Evolutionary conservation across 225 moss, liverwort and hornwort species (phyloP).

Genomic region (Rhytidiadelphus loreus): DNA sequence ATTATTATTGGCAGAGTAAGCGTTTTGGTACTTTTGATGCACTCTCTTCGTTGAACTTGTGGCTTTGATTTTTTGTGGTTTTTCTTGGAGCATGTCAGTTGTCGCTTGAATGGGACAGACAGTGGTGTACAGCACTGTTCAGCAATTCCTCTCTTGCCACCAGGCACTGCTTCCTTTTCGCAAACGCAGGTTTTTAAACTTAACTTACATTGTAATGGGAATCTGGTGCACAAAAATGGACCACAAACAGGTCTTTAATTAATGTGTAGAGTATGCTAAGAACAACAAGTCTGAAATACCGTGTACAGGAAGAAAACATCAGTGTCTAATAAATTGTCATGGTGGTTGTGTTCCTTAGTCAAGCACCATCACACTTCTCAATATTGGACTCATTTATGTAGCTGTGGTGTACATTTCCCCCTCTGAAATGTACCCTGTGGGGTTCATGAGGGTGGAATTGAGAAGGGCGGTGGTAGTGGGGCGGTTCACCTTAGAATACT

Average conservation of each 20-base stretch:
- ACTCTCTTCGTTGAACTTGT: not conserved
- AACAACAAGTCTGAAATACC: not conserved
- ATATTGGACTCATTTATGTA: fast-evolving
- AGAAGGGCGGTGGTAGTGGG: not conserved
- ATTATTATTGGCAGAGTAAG: not conserved
- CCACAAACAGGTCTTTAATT: too few relatives aligned
- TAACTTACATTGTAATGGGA: too few relatives aligned
- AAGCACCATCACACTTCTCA: not conserved
- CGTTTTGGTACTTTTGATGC: not conserved
- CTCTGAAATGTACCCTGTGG: fast-evolving
- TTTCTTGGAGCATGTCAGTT: not conserved
- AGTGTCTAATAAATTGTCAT: not conserved
- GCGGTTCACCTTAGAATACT: not conserved
- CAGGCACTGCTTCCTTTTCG: not conserved
- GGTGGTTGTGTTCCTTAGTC: too few relatives aligned
- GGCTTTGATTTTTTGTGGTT: not conserved
- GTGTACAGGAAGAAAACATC: not conserved
- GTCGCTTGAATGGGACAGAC: not conserved
- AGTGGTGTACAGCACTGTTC: not conserved
- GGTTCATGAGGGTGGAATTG: not conserved
- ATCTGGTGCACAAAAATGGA: not conserved
- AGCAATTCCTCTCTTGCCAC: not conserved
- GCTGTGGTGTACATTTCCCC: fast-evolving
- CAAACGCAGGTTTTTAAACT: not conserved
- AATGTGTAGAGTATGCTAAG: too few relatives aligned